phyloP scores from a whole-genome alignment of 2,329 filamentous ascomycete genomes.

The Aspergillus unguis region DNA sequence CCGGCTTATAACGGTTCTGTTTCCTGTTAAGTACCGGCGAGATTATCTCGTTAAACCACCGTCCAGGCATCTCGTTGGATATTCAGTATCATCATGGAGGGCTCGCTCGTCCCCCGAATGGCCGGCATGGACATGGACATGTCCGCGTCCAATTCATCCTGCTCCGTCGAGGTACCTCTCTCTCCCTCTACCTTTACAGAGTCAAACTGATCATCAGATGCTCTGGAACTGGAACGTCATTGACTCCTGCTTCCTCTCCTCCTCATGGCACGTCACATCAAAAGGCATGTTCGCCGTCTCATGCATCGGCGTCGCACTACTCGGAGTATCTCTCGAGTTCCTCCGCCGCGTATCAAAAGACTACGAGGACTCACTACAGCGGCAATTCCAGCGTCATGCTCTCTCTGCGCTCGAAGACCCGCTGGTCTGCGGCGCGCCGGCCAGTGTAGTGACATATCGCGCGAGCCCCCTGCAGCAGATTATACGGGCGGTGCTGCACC shows the following conservation, averaged over 20 bases:
- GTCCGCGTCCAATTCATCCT: conserved; percentile 10
- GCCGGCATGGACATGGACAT: conserved; percentile 12
- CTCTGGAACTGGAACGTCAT: conserved; percentile 26
- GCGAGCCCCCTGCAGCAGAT: conserved; percentile 14
- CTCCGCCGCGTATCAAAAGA: conserved; percentile 13
- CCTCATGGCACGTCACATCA: conserved; percentile 14
- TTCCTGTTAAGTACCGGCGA: neutral
- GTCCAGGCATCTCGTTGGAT: no score
- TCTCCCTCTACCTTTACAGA: neutral
- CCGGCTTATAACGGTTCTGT: neutral
- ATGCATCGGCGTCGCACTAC: conserved; percentile 15
- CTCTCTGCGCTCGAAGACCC: conserved; percentile 5
- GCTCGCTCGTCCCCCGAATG: conserved; percentile 8
- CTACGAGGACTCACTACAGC: conserved; percentile 12
- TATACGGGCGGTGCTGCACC: conserved; percentile 11
- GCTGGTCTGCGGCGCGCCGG: conserved; percentile 5
- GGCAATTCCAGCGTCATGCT: conserved; percentile 14
- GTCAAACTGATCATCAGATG: conserved; percentile 14
- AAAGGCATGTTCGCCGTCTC: conserved; percentile 16
- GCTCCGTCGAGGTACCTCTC: conserved; percentile 21
- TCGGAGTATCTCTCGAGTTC: conserved; percentile 14
- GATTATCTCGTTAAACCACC: no score
- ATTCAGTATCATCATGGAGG: neutral
- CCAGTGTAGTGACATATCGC: conserved; percentile 10
- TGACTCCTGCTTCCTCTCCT: conserved; percentile 20